Evolutionary conservation across 768 basidiomycete genomes (phyloP).

Genomic region (Suillus subalutaceus): DNA sequence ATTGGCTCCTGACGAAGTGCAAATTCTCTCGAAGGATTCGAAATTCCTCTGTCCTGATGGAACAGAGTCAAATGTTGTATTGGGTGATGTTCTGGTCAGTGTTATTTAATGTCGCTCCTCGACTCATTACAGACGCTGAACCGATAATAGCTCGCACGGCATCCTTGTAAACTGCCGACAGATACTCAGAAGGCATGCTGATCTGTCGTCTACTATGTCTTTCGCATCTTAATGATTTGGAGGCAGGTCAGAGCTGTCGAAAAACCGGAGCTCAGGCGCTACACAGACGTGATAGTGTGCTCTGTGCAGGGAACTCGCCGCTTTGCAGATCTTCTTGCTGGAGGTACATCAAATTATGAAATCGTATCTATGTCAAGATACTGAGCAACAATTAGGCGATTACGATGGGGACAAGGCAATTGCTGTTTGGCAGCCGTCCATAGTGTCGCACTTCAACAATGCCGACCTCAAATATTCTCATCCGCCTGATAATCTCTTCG

Average conservation of each 20-base stretch:
- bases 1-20: constrained; percentile 56
- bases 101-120: not conserved
- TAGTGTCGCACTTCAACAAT: constrained; percentile 59
- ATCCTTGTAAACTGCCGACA: constrained; percentile 73
- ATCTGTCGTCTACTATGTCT: not conserved
- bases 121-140: not conserved
- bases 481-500: constrained; percentile 47
- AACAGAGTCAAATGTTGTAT: constrained; percentile 47
- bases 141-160: constrained; percentile 50
- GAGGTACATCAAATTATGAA: constrained; percentile 43
- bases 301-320: constrained; percentile 51
- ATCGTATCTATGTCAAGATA: not conserved
- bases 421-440: constrained; percentile 58
- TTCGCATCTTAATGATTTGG: not conserved
- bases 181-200: constrained; percentile 63
- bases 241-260: constrained; percentile 60
- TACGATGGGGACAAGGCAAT: constrained; percentile 70
- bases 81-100: constrained; percentile 60
- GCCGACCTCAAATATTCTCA: constrained; percentile 50
- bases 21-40: constrained; percentile 52
- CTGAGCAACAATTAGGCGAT: constrained; percentile 46
- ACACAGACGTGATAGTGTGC: constrained; percentile 61
- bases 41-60: constrained; percentile 47
- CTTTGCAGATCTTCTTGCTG: constrained; percentile 63
- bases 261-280: constrained; percentile 47